phyloP scores from a whole-genome alignment of 1,284 basidiomycete genomes.

The Meira miltonrushii region DNA sequence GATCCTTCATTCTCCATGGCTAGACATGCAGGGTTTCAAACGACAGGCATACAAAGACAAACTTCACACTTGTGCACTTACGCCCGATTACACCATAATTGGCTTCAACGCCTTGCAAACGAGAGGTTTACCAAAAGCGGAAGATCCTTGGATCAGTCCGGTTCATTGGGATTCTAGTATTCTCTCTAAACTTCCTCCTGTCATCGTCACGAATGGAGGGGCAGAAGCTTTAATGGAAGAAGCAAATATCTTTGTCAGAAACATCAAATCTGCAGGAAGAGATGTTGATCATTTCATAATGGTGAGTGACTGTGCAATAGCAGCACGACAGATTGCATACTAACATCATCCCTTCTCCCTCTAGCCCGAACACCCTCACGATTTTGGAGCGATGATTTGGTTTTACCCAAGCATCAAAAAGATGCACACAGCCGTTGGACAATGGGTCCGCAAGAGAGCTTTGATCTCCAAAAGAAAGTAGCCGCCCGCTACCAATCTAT shows the following conservation, averaged over 20 bases:
- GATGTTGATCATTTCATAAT: neutral
- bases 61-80: neutral
- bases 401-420: slow-evolving; percentile 3
- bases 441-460: neutral
- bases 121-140: neutral
- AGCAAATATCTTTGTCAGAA: neutral
- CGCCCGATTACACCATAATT: neutral
- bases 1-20: slow-evolving; percentile 8
- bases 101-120: slow-evolving; percentile 3
- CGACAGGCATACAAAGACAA: neutral
- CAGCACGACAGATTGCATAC: neutral
- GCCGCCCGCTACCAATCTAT: too few species aligned
- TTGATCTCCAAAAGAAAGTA: too few species aligned
- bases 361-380: slow-evolving; percentile 3
- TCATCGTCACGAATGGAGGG: slow-evolving; percentile 1
- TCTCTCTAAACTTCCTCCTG: neutral
- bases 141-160: slow-evolving; percentile 5
- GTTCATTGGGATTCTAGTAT: neutral
- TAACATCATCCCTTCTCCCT: neutral
- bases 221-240: slow-evolving; percentile 8
- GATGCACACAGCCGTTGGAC: neutral
- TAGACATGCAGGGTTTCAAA: neutral
- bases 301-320: neutral
- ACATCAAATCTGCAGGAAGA: neutral
- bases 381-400: slow-evolving; percentile 7